Percentiles rank a stretch among this genome's conserved stretches.
Conservation (phyloP, 257 asterid genomes). For the Nyctanthes arbortristis region DNA sequence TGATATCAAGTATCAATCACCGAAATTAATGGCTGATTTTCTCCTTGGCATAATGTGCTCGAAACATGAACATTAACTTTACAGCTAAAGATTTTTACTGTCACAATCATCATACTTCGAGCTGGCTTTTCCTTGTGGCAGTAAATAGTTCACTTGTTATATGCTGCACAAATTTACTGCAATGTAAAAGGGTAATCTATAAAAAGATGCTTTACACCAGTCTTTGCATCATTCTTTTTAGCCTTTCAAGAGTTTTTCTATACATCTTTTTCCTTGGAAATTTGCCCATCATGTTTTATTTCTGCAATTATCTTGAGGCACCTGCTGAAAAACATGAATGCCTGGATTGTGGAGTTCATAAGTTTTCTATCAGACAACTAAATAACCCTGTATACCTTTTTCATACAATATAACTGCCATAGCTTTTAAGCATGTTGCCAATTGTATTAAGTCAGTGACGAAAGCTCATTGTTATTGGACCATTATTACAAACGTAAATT, state of each 20-base stretch:
- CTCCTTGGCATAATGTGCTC: neutral
- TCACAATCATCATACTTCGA: neutral
- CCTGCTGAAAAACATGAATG: neutral
- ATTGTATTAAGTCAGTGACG: constrained; percentile 20
- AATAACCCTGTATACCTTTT: neutral
- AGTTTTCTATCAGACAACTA: neutral
- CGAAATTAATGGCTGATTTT: neutral
- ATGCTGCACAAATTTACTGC: neutral
- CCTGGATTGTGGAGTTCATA: neutral
- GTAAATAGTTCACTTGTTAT: neutral
- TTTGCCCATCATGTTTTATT: constrained; percentile 13
- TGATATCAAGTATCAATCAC: neutral
- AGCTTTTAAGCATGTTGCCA: neutral
- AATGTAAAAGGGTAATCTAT: constrained; percentile 12
- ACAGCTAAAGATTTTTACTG: neutral
- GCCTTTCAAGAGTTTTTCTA: constrained; percentile 12
- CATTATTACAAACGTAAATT: constrained; percentile 3
- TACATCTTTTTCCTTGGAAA: constrained; percentile 4
- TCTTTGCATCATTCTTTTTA: constrained; percentile 15
- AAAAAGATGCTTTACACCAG: neutral
- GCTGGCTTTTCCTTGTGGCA: neutral
- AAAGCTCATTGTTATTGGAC: constrained; percentile 14
- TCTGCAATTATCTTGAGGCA: constrained; percentile 4
- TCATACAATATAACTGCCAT: neutral
- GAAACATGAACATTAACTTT: neutral